Conservation (phyloP, 345 rosid species). For the Psidium guajava region DNA sequence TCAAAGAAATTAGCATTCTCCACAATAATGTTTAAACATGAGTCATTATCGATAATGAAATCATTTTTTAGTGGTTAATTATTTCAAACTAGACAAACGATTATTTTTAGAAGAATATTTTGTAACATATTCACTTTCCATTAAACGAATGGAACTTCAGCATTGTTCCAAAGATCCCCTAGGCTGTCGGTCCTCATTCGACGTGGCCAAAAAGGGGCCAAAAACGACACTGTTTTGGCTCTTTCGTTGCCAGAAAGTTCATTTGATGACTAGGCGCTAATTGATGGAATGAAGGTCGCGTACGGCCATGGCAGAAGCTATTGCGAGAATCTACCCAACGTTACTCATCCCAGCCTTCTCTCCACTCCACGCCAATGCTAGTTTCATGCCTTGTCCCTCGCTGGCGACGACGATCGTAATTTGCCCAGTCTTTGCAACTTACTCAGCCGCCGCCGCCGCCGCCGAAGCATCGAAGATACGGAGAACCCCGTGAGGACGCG, state of each 20-base stretch:
- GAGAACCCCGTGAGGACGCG: conserved; percentile 5
- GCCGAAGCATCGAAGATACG: background rate
- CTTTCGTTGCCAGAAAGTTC: background rate
- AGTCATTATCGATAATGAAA: too few relatives aligned
- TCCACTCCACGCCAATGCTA: background rate
- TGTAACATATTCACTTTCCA: too few relatives aligned
- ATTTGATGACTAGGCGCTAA: background rate
- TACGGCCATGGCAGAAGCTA: background rate
- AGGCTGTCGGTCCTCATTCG: too few relatives aligned
- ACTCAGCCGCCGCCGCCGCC: background rate
- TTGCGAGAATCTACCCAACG: background rate
- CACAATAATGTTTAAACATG: too few relatives aligned
- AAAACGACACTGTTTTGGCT: background rate
- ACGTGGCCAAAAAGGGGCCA: background rate
- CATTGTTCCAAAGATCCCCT: too few relatives aligned
- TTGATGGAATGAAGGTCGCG: background rate
- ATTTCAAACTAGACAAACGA: too few relatives aligned
- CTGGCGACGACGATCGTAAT: background rate
- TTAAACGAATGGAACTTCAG: too few relatives aligned
- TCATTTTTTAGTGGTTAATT: too few relatives aligned
- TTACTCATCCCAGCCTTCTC: background rate
- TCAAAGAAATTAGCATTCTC: too few relatives aligned
- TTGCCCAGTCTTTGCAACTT: background rate
- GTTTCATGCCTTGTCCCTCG: background rate
- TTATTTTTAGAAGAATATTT: too few relatives aligned